Percentiles rank a stretch among this genome's conserved stretches.
Evolutionary conservation across 495 filamentous ascomycete genomes (phyloP).

Genomic region (Pseudotulostoma volvatum): DNA sequence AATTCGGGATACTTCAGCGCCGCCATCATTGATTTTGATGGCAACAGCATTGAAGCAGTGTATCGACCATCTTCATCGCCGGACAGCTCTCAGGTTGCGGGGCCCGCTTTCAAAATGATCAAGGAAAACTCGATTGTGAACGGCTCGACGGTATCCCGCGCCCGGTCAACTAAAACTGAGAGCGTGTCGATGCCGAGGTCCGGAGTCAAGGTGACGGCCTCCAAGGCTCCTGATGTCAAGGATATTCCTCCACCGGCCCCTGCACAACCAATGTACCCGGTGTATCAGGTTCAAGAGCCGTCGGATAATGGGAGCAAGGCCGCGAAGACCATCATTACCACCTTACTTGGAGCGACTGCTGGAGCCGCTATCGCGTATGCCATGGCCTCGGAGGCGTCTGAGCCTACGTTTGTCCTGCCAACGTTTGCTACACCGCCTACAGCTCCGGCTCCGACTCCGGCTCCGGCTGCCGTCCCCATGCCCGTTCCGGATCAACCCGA

Average conservation of each 20-base stretch:
- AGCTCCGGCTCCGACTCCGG: constrained; percentile 9
- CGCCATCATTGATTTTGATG: constrained; percentile 42
- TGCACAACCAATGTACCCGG: constrained; percentile 13
- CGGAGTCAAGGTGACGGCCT: neutral
- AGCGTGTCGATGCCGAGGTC: constrained; percentile 17
- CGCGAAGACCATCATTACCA: constrained; percentile 49
- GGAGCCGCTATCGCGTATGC: constrained; percentile 63
- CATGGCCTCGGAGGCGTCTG: constrained; percentile 28
- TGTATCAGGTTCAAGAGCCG: constrained; percentile 16
- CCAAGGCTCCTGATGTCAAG: neutral
- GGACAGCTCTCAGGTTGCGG: constrained; percentile 14
- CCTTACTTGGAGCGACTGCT: constrained; percentile 58
- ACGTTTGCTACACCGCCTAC: constrained; percentile 1
- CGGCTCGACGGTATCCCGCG: constrained; percentile 24
- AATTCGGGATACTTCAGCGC: constrained; percentile 42
- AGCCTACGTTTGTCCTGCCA: too few relatives aligned
- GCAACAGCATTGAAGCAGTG: constrained; percentile 45
- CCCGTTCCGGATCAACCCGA: constrained; percentile 11
- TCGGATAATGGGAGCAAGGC: constrained; percentile 24
- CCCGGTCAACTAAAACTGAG: constrained; percentile 17
- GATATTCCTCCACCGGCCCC: neutral
- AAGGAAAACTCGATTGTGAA: constrained; percentile 27
- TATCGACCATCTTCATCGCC: constrained; percentile 20
- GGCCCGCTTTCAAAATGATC: constrained; percentile 18
- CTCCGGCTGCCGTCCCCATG: constrained; percentile 12